Percentiles rank a stretch among this genome's conserved stretches.
phyloP scores from a whole-genome alignment of 2,329 filamentous ascomycete species.

The Amauroascus verrucosus region DNA sequence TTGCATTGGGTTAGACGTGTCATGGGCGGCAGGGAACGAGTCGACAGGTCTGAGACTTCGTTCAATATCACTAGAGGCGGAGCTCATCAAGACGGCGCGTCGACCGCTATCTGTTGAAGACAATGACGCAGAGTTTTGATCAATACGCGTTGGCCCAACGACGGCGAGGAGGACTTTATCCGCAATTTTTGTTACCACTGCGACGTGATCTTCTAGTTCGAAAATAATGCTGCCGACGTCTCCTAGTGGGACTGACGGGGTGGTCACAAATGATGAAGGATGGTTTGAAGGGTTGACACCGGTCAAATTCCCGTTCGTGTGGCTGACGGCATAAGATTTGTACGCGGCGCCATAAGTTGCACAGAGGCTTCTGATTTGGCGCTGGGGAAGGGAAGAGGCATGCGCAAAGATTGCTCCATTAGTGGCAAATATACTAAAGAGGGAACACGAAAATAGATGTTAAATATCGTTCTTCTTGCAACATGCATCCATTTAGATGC shows the following conservation, averaged over 20 bases:
- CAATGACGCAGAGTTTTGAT: neutral
- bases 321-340: conserved; percentile 34
- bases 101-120: neutral
- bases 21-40: conserved; percentile 12
- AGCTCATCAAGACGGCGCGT: conserved; percentile 8
- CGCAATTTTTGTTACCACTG: conserved; percentile 34
- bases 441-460: neutral
- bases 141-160: conserved; percentile 25
- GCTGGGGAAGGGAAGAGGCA: conserved; percentile 31
- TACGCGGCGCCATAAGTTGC: conserved; percentile 37
- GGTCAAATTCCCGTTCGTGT: conserved; percentile 33
- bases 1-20: conserved; percentile 3
- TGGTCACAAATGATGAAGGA: conserved; percentile 35
- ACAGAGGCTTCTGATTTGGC: conserved; percentile 34
- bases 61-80: conserved; percentile 16
- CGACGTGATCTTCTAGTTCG: conserved; percentile 32
- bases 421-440: conserved; percentile 33
- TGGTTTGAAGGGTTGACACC: conserved; percentile 36
- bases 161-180: conserved; percentile 36
- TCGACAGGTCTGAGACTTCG: conserved; percentile 8
- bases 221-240: conserved; percentile 38
- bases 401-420: conserved; percentile 38
- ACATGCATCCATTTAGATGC: neutral
- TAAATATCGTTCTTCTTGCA: neutral
- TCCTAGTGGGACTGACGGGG: conserved; percentile 32